A percentile compares a stretch with the other conserved stretches of the same genome.
Evolutionary conservation across 306 rosid species (phyloP).

Genomic region (Erythrophleum fordii): DNA sequence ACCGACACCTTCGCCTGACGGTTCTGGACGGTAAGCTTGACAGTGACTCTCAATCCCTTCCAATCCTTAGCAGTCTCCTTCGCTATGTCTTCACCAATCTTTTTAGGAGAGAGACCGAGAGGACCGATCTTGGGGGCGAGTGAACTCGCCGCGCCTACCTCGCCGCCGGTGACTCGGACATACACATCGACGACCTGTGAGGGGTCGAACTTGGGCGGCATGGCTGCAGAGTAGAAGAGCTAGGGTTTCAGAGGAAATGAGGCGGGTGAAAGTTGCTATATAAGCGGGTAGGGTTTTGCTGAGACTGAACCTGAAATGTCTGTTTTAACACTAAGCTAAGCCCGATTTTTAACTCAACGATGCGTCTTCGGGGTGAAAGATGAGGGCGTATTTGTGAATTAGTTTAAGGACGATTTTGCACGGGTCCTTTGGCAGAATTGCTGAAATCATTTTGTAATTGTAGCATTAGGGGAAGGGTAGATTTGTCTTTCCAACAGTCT

Average conservation of each 20-base stretch:
- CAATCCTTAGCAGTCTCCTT: constrained; percentile 95
- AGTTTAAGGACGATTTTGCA: background rate
- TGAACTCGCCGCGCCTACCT: constrained; percentile 92
- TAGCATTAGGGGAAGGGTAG: background rate
- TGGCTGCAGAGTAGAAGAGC: constrained; percentile 22
- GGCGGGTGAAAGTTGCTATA: background rate
- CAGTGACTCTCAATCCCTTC: constrained; percentile 91
- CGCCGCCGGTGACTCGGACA: constrained; percentile 93
- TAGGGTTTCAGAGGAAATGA: constrained; percentile 44
- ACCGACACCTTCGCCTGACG: constrained; percentile 92
- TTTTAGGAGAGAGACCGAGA: constrained; percentile 87
- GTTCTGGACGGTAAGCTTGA: constrained; percentile 91
- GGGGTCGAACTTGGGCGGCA: constrained; percentile 97
- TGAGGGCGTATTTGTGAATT: background rate
- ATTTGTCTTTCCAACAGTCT: background rate
- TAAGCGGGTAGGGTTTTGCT: constrained; percentile 44
- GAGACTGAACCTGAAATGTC: background rate
- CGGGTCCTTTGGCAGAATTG: background rate
- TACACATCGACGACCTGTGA: constrained; percentile 83
- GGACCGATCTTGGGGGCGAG: constrained; percentile 98
- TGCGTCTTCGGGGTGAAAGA: background rate
- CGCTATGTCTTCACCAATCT: constrained; percentile 94
- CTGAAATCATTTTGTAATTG: background rate
- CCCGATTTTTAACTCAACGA: background rate
- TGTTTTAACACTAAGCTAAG: background rate